Base-by-base conservation (phyloP, 2,329 filamentous ascomycete species). In the Fusarium vanettenii region DNA sequence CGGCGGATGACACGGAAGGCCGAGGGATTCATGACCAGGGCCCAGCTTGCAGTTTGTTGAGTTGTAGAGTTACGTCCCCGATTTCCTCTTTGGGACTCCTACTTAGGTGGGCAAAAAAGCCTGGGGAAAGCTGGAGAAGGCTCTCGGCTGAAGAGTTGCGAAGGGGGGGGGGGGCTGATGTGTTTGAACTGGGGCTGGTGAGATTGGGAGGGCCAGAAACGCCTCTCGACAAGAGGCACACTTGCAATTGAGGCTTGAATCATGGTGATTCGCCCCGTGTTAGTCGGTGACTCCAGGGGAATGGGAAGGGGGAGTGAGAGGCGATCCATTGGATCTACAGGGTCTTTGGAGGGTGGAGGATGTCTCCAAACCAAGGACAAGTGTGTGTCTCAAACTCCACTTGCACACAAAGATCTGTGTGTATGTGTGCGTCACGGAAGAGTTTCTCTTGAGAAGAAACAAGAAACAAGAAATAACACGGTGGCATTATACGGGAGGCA, bases 241-340 rank as follows among this genome's bases (percentile, higher is more conserved):
- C 57, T 35, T 60, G 56, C 37, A 64, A 70, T 67, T 72, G 69
- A 72, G 72, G 65, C 72, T 74, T 72, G 65, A 73, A 61, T 52
- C 65, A 69, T 52, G 20, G 62, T 57, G 69, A 72, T 70, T 75
- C 65, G 69, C 59, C 60, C 56, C 39, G 65, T 60, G 33, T 37
- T 60, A 67, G 52, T 55, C 48, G 60, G 61, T 48, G 55, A 61
- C 72, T 64, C 52, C 48, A 70, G 62, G 66, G 72, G 65, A 70
- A 75, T 69, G 62, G 62, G 68, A 74, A 72, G 61, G 61, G 72
- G 60, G 60, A 67, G 27, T 66, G 45, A 66, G 62, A 41, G 35
- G 45, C 52, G 74, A 73, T 70, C 66, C 37, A 70, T 77, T 74
- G 67, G 75, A 77, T 77, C 75, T 77, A 76, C 71, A 77, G 75